Base-by-base conservation (phyloP, 31 red algal genomes). In the Odonthalia washingtoniensis region DNA sequence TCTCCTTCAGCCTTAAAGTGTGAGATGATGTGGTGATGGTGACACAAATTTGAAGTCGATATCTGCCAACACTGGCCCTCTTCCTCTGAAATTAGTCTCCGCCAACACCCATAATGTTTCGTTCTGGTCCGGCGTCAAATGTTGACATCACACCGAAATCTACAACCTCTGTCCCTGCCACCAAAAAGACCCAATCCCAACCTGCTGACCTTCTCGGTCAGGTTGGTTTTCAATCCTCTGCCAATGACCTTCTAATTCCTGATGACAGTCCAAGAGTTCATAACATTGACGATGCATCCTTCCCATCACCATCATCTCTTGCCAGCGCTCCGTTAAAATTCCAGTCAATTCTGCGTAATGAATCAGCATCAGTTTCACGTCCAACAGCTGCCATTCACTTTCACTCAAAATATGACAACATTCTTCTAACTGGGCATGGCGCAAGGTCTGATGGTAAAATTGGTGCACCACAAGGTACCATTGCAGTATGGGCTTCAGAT, bases 361-460 rank as follows among this genome's bases (percentile, higher is more conserved):
- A 83, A 33, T 57, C 21, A 14, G 4, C 63, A 3, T 49, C 64
- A 70, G 41, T 67, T 5, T 4, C n/a, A 5, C 80, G 80, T 16
- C 80, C 80, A 33, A 49, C 16, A 40, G 66, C 73, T 39, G 90
- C 73, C 4, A 81, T 92, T 24, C 78, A 76, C 39, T 92, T 92
- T 39, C 90, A 92, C 62, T 60, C 35, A 30, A 92, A 92, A 62
- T 79, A 74, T 80, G 82, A 86, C 43, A 66, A 86, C 38, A 66
- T 85, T 52, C 32, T 91, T 31, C 27, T 91, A 40, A 80, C 70
- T 39, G 81, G 73, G 18, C 81, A 91, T 42, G 89, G 74, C 34
- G 31, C 30, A 60, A 61, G 89, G 36, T 62, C 80, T 30, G 89
- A 85, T 81, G 34, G 75, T 3, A 72, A 57, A 24, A 14, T 86